phyloP scores from a whole-genome alignment of 768 basidiomycete species.

The Vararia minispora region DNA sequence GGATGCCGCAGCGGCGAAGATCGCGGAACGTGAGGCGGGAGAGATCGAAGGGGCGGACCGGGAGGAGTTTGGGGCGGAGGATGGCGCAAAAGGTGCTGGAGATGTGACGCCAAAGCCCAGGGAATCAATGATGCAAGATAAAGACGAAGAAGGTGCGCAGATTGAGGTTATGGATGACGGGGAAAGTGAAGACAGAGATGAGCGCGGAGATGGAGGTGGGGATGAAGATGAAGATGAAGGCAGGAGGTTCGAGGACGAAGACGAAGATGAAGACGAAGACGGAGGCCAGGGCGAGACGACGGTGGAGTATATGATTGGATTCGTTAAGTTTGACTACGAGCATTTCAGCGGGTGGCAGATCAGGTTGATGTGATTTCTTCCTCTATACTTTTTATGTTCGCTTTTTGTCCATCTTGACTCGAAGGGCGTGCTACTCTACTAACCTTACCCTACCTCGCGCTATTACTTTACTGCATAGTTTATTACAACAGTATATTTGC shows the following conservation, averaged over 20 bases:
- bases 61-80: constrained; percentile 62
- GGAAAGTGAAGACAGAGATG: not conserved
- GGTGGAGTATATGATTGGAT: constrained; percentile 76
- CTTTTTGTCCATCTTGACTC: too few species aligned
- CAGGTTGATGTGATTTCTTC: constrained; percentile 17
- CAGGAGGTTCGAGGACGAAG: constrained; percentile 14
- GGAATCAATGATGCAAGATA: too few species aligned
- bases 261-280: constrained; percentile 23
- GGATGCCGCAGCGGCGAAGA: constrained; percentile 70
- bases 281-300: constrained; percentile 57
- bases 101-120: too few species aligned
- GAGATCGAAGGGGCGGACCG: constrained; percentile 70
- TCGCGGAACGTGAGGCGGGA: constrained; percentile 66
- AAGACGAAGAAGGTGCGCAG: too few species aligned
- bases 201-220: constrained; percentile 5
- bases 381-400: too few species aligned
- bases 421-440: too few species aligned
- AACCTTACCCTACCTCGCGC: too few species aligned
- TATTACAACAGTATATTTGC: too few species aligned
- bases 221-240: constrained; percentile 10
- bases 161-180: too few species aligned
- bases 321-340: constrained; percentile 50
- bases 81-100: constrained; percentile 12
- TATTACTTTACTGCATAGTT: too few species aligned
- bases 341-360: constrained; percentile 67